Evolutionary conservation across 176 grass and related monocot genomes (phyloP).

Genomic region (Avena sativa): DNA sequence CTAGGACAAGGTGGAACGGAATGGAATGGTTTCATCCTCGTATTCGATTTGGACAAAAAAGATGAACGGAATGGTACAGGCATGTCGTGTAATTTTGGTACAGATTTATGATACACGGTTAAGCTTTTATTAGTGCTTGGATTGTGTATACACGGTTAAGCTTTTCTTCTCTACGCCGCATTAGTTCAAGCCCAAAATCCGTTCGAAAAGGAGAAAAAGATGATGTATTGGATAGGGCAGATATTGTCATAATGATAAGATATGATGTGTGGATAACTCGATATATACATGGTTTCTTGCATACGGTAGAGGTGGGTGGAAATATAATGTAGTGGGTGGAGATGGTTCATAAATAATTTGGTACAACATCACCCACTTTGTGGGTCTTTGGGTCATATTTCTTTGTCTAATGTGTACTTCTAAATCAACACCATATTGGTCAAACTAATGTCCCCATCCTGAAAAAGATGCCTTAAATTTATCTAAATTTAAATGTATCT

Average conservation of each 20-base stretch:
- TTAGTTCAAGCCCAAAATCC: not conserved
- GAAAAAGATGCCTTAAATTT: no score
- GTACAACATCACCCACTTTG: conserved; percentile 16
- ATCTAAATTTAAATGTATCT: no score
- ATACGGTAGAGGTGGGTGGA: not conserved
- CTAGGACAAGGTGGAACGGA: no score
- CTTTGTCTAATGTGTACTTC: not conserved
- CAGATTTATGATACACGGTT: no score
- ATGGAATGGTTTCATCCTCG: no score
- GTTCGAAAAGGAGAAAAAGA: not conserved
- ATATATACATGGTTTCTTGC: not conserved
- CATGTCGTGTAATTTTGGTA: no score
- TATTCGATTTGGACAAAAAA: no score
- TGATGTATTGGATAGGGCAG: not conserved
- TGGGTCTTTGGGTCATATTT: not conserved
- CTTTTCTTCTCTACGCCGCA: not conserved
- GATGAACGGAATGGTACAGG: no score
- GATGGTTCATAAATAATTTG: conserved; percentile 27
- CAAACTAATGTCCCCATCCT: no score
- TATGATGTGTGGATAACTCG: not conserved
- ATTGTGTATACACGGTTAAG: no score
- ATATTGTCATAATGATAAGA: not conserved
- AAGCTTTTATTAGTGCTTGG: no score
- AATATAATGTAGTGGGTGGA: not conserved
- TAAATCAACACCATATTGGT: no score